Percentiles rank a stretch among this genome's conserved stretches.
These are phyloP conservation scores for Hyphopichia burtonii DNA, from an alignment of 1,139 yeast genomes.

Conservation along the genomic window DNA sequence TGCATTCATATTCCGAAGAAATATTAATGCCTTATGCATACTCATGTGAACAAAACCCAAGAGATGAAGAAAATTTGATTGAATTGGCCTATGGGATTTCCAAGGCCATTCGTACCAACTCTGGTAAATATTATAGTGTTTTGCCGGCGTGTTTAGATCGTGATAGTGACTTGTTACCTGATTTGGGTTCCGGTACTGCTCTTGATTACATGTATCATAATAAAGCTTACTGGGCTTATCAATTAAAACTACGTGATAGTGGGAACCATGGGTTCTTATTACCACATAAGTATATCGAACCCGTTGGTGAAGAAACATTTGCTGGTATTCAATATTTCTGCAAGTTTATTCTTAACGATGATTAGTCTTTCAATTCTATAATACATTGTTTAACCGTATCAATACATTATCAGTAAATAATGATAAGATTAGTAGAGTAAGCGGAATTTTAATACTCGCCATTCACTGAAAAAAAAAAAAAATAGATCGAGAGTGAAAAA, in stretches of 20 bases:
- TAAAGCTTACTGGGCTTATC: conserved; percentile 83
- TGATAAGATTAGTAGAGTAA: too few relatives aligned
- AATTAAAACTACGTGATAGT: conserved; percentile 75
- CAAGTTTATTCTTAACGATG: conserved; percentile 53
- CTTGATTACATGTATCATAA: conserved; percentile 83
- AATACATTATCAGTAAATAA: too few relatives aligned
- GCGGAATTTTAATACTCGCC: background rate
- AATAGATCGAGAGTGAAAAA: background rate
- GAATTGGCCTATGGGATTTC: conserved; percentile 82
- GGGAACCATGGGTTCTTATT: conserved; percentile 83
- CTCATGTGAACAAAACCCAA: conserved; percentile 68
- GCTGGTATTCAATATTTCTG: conserved; percentile 71
- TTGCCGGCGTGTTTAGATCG: conserved; percentile 78
- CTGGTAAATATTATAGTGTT: conserved; percentile 66
- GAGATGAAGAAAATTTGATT: conserved; percentile 76
- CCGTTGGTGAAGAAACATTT: conserved; percentile 75
- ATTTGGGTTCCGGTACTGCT: conserved; percentile 77
- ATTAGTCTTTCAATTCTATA: conserved; percentile 12
- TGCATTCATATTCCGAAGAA: conserved; percentile 85
- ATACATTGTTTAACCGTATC: too few relatives aligned
- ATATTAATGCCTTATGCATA: conserved; percentile 80
- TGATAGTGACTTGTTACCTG: conserved; percentile 68
- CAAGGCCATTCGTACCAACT: conserved; percentile 62
- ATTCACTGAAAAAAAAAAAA: background rate
- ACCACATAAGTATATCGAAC: conserved; percentile 67